Conservation (phyloP, 352 stramenopile species). For the Pythium phragmitis region DNA sequence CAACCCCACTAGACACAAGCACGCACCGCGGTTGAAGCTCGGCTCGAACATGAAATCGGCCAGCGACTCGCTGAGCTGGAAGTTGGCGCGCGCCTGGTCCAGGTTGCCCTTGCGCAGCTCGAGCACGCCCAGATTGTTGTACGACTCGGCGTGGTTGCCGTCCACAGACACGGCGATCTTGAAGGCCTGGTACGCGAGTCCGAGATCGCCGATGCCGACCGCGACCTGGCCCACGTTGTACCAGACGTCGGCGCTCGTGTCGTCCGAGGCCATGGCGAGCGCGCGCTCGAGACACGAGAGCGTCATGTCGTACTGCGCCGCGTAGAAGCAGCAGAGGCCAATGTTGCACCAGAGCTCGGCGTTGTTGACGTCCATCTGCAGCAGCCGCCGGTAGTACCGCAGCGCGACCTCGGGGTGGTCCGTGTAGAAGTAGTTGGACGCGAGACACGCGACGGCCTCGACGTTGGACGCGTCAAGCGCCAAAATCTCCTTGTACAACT, state of each 20-base stretch:
- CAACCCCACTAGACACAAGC: background rate
- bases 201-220: slow-evolving; percentile 91
- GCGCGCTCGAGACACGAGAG: slow-evolving; percentile 93
- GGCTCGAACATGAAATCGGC: slow-evolving; percentile 91
- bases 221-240: slow-evolving; percentile 94
- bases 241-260: slow-evolving; percentile 92
- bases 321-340: slow-evolving; percentile 93
- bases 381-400: slow-evolving; percentile 91
- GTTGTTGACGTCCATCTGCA: slow-evolving; percentile 92
- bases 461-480: slow-evolving; percentile 87
- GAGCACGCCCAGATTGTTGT: slow-evolving; percentile 91
- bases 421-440: slow-evolving; percentile 93
- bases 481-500: slow-evolving; percentile 88
- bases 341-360: slow-evolving; percentile 95
- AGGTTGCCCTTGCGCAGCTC: slow-evolving; percentile 89
- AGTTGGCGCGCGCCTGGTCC: slow-evolving; percentile 83
- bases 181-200: slow-evolving; percentile 92
- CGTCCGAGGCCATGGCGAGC: slow-evolving; percentile 84
- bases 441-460: slow-evolving; percentile 91
- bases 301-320: slow-evolving; percentile 93
- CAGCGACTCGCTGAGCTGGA: slow-evolving; percentile 75
- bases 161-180: slow-evolving; percentile 92
- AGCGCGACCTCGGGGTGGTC: slow-evolving; percentile 91
- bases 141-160: slow-evolving; percentile 89
- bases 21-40: slow-evolving; percentile 86